Base-by-base conservation (phyloP, 2,329 filamentous ascomycete genomes). In the Leptoxyphium fumago region DNA sequence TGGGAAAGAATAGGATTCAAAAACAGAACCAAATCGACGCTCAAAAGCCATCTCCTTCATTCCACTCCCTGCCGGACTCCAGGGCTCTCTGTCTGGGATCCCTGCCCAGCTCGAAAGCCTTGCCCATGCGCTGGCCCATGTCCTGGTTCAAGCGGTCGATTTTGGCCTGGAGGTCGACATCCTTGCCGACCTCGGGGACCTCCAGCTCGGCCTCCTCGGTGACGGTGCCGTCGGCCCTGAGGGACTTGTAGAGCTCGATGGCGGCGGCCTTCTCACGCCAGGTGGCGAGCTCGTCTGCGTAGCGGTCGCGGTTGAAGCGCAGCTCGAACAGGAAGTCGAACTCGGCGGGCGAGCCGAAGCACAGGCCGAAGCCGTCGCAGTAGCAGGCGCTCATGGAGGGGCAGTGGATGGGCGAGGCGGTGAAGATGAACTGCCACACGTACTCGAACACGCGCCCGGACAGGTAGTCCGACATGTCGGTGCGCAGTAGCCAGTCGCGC, bases 381-480 rank as follows among this genome's bases (percentile, higher is more conserved):
- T 77, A 77, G 60, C 78, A 81, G 0, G 71, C 59, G 45, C 72
- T 66, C 60, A 77, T 71, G 39, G 62, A 60, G 0, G 71, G 70
- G 50, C 73, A 75, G 43, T 66, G 63, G 9, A 69, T 56, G 5
- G 66, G 62, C 13, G 64, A 47, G 1, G 70, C 72, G 0, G 74
- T 73, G 55, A 79, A 80, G 11, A 80, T 66, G 46, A 70, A 75
- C 46, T 78, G 75, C 77, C 77, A 80, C 1, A 78, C 59, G 53
- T 80, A 79, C 55, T 80, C 77, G 64, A 75, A 79, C 13, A 79
- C 66, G 2, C 77, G 67, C 2, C 76, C 76, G 10, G 71, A 72
- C 15, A 78, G 63, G 38, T 68, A 69, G 52, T 79, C 74, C 17
- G 61, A 64, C 28, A 79, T 55, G 15, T 70, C 63, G 0, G 75